Percentiles rank a stretch among this genome's conserved stretches.
These are phyloP conservation scores for Pelargonium citronellum DNA, from an alignment of 441 rosid species.

Conservation along the genomic window DNA sequence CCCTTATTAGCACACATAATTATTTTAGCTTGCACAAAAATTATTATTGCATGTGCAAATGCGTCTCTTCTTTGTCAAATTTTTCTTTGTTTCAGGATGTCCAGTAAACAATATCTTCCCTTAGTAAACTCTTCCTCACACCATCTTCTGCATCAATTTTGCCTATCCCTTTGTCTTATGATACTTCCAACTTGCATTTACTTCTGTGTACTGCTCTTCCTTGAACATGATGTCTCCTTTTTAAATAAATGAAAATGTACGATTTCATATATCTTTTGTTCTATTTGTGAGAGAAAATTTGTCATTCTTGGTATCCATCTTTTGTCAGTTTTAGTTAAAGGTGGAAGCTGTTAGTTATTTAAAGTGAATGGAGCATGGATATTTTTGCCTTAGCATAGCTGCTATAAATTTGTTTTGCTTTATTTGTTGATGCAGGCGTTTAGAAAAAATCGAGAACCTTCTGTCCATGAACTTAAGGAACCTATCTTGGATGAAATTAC, in stretches of 20 bases:
- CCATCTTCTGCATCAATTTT: too few relatives aligned
- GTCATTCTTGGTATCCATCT: background rate
- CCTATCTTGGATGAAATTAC: slow-evolving; percentile 69
- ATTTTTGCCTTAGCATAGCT: background rate
- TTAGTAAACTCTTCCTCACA: too few relatives aligned
- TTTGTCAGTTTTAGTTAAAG: background rate
- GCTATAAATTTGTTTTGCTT: background rate
- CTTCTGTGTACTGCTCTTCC: background rate
- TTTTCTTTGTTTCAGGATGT: too few relatives aligned
- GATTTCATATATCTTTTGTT: background rate
- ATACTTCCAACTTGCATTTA: background rate
- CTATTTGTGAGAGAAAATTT: background rate
- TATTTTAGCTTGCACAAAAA: background rate
- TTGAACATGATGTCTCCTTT: background rate
- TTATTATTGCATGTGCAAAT: background rate
- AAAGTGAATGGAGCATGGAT: background rate
- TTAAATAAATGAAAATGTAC: background rate
- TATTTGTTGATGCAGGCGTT: slow-evolving; percentile 36
- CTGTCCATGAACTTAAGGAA: slow-evolving; percentile 71
- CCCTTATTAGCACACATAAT: background rate
- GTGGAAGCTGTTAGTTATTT: background rate
- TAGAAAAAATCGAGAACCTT: slow-evolving; percentile 56
- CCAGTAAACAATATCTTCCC: too few relatives aligned
- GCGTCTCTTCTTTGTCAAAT: too few relatives aligned
- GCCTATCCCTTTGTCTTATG: too few relatives aligned